These are phyloP conservation scores for Hemileccinum impolitum DNA, from an alignment of 768 basidiomycete species.

Conservation along the genomic window DNA sequence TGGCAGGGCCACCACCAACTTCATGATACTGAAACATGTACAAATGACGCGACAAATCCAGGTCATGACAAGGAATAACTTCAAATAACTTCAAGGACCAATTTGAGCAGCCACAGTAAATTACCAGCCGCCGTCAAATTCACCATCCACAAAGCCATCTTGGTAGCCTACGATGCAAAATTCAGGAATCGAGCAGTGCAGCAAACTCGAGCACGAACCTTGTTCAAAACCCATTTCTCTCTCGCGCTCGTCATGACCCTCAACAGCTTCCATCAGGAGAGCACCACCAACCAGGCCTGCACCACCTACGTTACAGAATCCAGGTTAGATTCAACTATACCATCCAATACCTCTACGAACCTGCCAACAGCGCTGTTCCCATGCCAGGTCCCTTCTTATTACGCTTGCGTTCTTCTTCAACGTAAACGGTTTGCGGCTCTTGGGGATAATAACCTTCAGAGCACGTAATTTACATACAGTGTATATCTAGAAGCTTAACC, in stretches of 20 bases:
- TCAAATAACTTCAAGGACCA: neutral
- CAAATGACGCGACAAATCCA: conserved; percentile 18
- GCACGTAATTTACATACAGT: conserved; percentile 1
- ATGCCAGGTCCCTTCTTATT: conserved; percentile 50
- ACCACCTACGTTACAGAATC: conserved; percentile 39
- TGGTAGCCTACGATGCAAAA: conserved; percentile 28
- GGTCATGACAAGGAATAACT: neutral
- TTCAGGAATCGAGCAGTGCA: conserved; percentile 5
- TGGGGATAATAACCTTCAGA: conserved; percentile 32
- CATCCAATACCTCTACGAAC: conserved; percentile 29
- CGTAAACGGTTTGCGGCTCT: conserved; percentile 32
- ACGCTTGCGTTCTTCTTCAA: conserved; percentile 35
- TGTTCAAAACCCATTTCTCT: conserved; percentile 33
- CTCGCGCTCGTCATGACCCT: conserved; percentile 36
- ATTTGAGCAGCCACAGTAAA: neutral
- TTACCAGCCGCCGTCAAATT: conserved; percentile 10
- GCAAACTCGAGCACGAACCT: conserved; percentile 26
- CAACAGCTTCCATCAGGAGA: conserved; percentile 50
- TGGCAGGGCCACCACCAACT: neutral
- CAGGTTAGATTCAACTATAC: conserved; percentile 1
- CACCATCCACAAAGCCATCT: conserved; percentile 19
- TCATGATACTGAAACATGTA: conserved; percentile 1
- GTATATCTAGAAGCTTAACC: neutral
- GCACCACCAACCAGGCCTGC: conserved; percentile 66
- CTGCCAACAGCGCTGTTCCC: conserved; percentile 46